Base-by-base conservation (phyloP, 768 basidiomycete genomes). In the Hygrophoropsis aurantiaca region DNA sequence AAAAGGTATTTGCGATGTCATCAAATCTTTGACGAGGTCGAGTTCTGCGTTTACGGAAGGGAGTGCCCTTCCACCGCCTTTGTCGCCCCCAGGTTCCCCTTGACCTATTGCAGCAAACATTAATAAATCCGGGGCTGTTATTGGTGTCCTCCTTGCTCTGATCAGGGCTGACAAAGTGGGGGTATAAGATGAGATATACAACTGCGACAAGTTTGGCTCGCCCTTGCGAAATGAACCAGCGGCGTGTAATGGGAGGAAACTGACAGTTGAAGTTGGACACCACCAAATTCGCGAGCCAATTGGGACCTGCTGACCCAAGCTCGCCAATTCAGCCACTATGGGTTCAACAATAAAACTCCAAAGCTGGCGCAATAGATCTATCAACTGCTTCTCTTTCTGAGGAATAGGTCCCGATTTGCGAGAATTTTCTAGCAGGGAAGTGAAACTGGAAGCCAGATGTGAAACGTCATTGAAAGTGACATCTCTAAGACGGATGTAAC, bases 181-280 rank as follows among this genome's bases (percentile, higher is more conserved):
- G 4, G 56, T 57, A 10, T 57, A 54, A n/a, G 56, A 57, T 13
- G 56, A 54, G 20, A 50, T 35, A 36, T 57, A 66, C 18, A 56
- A 4, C 35, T 64, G 57, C 3, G 55, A 53, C 16, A 68, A 26
- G 16, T 58, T 56, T 3, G 21, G n/a, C 27, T 52, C 36, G 6
- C 49, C 43, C 33, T 37, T 42, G 25, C 42, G 38, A 30, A 70
- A 73, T 4, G 57, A 55, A 3, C 66, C 62, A 26, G 74, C 73
- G 2, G 71, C 72, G 19, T 74, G 74, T 11, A 75, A 56, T 3
- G 73, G 73, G 40, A 74, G 49, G 21, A 65, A 65, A 3, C 67
- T 25, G 50, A 74, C 66, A 9, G 32, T 49, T 2, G 43, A 44
- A 20, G 43, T 44, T 1, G 43, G 43, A 16, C 43, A 44, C 43